Conservation (phyloP, 148 eudicot species). For the Camellia granthamiana region DNA sequence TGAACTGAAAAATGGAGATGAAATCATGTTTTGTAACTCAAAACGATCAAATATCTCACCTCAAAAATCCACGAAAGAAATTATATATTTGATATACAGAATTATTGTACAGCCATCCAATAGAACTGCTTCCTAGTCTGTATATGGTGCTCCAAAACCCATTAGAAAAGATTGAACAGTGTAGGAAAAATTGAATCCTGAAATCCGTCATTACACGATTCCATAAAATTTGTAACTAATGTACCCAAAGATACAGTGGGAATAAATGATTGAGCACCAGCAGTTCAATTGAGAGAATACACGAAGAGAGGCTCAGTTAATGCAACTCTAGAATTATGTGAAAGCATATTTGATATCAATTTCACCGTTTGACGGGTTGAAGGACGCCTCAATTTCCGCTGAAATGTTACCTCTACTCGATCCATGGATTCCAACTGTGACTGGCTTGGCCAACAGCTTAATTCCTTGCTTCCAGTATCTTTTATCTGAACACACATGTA, state of each 20-base stretch:
- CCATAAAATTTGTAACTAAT: neutral
- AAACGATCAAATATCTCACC: too few species aligned
- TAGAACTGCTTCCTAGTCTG: too few species aligned
- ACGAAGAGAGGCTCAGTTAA: neutral
- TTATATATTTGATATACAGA: too few species aligned
- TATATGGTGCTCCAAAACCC: too few species aligned
- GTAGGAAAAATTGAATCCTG: too few species aligned
- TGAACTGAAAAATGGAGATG: too few species aligned
- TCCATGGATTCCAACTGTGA: constrained; percentile 27
- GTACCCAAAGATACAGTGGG: neutral
- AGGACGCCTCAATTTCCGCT: constrained; percentile 52
- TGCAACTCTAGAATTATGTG: neutral
- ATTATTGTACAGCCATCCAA: too few species aligned
- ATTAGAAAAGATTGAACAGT: too few species aligned
- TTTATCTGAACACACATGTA: constrained; percentile 42
- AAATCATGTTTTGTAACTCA: too few species aligned
- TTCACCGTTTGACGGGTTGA: constrained; percentile 62
- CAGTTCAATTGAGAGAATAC: neutral
- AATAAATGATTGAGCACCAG: neutral
- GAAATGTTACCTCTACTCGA: constrained; percentile 20
- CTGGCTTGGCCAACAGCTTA: constrained; percentile 58
- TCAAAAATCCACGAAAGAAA: too few species aligned
- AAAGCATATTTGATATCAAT: constrained; percentile 34
- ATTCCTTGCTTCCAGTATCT: constrained; percentile 91
- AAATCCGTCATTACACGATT: too few species aligned